phyloP scores from a whole-genome alignment of 75 land plant genomes.

The Ceratopteris richardii region DNA sequence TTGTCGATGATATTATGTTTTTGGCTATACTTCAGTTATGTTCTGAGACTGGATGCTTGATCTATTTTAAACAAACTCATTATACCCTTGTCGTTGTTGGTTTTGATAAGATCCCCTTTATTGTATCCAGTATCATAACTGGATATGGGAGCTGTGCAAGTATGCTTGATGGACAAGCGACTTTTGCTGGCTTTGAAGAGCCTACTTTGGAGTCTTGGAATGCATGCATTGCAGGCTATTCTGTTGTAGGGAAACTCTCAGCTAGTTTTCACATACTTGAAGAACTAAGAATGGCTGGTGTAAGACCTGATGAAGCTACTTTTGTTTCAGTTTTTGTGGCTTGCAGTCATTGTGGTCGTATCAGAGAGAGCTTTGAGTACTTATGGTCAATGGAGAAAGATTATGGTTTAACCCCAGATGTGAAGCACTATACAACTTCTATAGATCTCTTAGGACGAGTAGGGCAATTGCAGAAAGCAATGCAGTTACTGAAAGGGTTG shows the following conservation, averaged over 20 bases:
- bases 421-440: slow-evolving; percentile 11
- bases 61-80: too few species aligned
- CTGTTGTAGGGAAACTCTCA: neutral
- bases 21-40: neutral
- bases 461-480: slow-evolving; percentile 11
- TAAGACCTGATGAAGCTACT: slow-evolving; percentile 36
- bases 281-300: neutral
- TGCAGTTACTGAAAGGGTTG: slow-evolving; percentile 6
- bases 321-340: slow-evolving; percentile 45
- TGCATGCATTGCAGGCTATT: too few species aligned
- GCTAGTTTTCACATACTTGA: neutral
- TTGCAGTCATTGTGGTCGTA: slow-evolving; percentile 37
- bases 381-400: slow-evolving; percentile 7
- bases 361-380: slow-evolving; percentile 6
- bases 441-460: slow-evolving; percentile 26
- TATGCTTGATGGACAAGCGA: too few species aligned
- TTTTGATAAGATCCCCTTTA: too few species aligned
- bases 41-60: neutral
- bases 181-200: too few species aligned
- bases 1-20: neutral
- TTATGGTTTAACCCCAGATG: slow-evolving; percentile 12
- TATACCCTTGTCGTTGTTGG: too few species aligned
- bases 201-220: too few species aligned
- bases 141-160: too few species aligned
- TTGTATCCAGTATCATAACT: too few species aligned